These are phyloP conservation scores for Gleditsia sinensis DNA, from an alignment of 306 rosid species.

Conservation along the genomic window DNA sequence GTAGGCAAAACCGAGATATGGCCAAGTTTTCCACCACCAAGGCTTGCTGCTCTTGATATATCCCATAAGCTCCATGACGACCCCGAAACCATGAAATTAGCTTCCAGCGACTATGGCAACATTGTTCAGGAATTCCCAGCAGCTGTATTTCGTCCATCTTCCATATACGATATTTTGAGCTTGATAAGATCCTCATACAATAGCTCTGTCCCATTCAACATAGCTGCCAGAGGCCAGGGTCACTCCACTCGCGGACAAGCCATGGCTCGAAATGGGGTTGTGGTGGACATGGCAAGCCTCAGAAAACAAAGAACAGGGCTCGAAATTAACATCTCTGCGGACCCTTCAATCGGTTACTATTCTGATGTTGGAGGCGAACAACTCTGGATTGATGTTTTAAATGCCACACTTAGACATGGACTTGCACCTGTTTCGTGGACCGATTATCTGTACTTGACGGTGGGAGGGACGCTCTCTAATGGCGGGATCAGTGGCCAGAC, in stretches of 20 bases:
- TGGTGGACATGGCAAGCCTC: slow-evolving; percentile 57
- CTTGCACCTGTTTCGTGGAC: slow-evolving; percentile 74
- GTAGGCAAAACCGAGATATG: slow-evolving; percentile 43
- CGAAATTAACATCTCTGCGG: slow-evolving; percentile 35
- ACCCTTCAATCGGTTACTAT: slow-evolving; percentile 43
- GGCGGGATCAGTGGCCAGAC: slow-evolving; percentile 72
- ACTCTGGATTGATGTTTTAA: slow-evolving; percentile 63
- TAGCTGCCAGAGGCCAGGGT: slow-evolving; percentile 71
- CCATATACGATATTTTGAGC: slow-evolving; percentile 47
- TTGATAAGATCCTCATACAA: slow-evolving; percentile 50
- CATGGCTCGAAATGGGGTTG: slow-evolving; percentile 68
- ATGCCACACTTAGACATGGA: slow-evolving; percentile 56
- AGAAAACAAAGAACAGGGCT: slow-evolving; percentile 27
- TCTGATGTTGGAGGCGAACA: slow-evolving; percentile 78
- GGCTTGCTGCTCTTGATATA: slow-evolving; percentile 11
- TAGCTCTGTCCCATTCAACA: slow-evolving; percentile 42
- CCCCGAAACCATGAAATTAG: slow-evolving; percentile 47
- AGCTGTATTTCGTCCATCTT: slow-evolving; percentile 63
- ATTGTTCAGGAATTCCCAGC: slow-evolving; percentile 47
- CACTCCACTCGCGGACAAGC: slow-evolving; percentile 74
- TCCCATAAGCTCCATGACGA: slow-evolving; percentile 51
- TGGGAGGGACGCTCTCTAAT: slow-evolving; percentile 81
- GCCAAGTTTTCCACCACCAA: slow-evolving; percentile 27
- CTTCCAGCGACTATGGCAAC: slow-evolving; percentile 70
- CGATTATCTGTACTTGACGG: slow-evolving; percentile 65